Evolutionary conservation across 331 rosid species (phyloP), one percentile per base, ranked within the genome.

Genomic region (Saraca asoca): DNA sequence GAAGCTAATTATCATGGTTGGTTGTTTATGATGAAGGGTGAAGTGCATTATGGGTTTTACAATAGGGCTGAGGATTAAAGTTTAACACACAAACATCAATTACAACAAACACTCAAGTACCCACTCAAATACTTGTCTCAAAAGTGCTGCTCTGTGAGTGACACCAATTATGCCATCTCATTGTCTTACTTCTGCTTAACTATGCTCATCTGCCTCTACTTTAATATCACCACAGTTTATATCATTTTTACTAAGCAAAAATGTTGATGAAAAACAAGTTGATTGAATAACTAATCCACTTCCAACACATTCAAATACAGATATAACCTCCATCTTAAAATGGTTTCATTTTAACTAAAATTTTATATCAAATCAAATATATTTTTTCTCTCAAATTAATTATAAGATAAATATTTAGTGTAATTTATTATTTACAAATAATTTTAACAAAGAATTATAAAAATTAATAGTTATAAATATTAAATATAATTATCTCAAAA

Each of bases 161-260:
- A 62, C 74, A 48, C 79, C 75, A 68, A 83, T 91, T 51, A 83
- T 88, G 72, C 42, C 73, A 63, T 68, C 64, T 50, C 75, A 71
- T 86, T 83, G 95, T 91, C 96, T 91, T 77, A 81, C 79, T 73
- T 85, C 77, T 74, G 78, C 6, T 24, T 24, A 24, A 43, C 62
- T 76, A 24, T 24, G 1, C 2, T 24, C n/a, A n/a, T n/a, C n/a
- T n/a, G n/a, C n/a, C n/a, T 24, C 3, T 24, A 24, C 3, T 24
- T 3, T 24, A 24, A 24, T 24, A 24, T 3, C 3, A 24, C 1
- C 1, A 24, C 31, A 24, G 31, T 1, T 24, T 24, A 24, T 24
- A 24, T 24, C 31, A 24, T 24, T 24, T 24, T 24, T 1, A 24
- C 31, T 24, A 24, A 24, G 31, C 1, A 1, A 24, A 24, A 24